A percentile compares a stretch with the other conserved stretches of the same genome.
These are phyloP conservation scores for Podaxis pistillaris DNA, from an alignment of 768 basidiomycete species.

Conservation along the genomic window DNA sequence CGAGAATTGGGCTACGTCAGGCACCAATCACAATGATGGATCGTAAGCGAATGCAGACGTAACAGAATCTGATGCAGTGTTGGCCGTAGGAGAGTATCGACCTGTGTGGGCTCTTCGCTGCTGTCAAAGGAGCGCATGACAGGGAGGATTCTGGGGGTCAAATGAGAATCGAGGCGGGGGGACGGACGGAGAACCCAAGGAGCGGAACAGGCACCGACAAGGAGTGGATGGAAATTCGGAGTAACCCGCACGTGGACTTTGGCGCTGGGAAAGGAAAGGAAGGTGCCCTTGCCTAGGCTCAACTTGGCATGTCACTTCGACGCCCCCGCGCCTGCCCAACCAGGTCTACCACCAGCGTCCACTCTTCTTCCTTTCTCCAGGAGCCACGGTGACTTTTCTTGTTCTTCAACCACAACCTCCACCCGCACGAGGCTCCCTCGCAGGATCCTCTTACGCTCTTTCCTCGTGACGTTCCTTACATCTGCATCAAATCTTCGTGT, in stretches of 20 bases:
- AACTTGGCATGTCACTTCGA: constrained; percentile 9
- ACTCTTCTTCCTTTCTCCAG: not conserved
- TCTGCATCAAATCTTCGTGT: not conserved
- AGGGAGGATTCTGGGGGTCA: too few species aligned
- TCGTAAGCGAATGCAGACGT: not conserved
- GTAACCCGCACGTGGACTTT: not conserved
- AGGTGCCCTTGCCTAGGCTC: not conserved
- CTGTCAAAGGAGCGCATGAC: too few species aligned
- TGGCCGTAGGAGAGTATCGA: not conserved
- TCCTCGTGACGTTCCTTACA: constrained; percentile 13
- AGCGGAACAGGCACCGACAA: not conserved
- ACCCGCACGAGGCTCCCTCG: constrained; percentile 23
- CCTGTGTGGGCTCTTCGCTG: too few species aligned
- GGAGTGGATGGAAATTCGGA: not conserved
- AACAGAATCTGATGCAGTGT: not conserved
- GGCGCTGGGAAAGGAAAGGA: constrained; percentile 1
- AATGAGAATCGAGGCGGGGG: not conserved
- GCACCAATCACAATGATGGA: not conserved
- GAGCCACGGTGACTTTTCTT: not conserved
- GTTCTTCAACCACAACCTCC: constrained; percentile 21
- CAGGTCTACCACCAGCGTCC: not conserved
- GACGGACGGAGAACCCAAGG: not conserved
- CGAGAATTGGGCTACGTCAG: not conserved
- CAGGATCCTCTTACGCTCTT: constrained; percentile 17
- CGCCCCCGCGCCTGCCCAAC: not conserved